Conservation (phyloP, 2,329 filamentous ascomycete genomes). For the Pseudogymnoascus sp. region DNA sequence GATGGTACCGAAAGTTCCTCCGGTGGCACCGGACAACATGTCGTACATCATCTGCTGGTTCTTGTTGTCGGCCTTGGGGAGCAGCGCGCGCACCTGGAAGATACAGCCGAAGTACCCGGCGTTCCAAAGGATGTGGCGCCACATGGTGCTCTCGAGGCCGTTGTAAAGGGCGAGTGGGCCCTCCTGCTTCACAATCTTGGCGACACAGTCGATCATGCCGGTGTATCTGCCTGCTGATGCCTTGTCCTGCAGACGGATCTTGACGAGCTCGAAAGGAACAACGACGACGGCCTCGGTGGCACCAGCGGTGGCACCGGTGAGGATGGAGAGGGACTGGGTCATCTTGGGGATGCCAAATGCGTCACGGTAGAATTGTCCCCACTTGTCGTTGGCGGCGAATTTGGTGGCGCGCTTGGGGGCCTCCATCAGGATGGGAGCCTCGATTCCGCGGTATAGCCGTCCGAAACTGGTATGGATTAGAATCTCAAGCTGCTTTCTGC, state of each 20-base stretch:
- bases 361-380: constrained; percentile 90
- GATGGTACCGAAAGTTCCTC: constrained; percentile 85
- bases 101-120: constrained; percentile 97
- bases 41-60: constrained; percentile 78
- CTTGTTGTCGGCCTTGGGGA: constrained; percentile 79
- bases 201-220: constrained; percentile 72
- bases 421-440: constrained; percentile 95
- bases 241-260: constrained; percentile 95
- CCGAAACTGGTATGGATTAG: constrained; percentile 56
- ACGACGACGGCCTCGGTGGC: constrained; percentile 96
- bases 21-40: constrained; percentile 75
- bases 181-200: constrained; percentile 77
- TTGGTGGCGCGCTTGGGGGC: constrained; percentile 95
- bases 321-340: constrained; percentile 83
- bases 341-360: constrained; percentile 79
- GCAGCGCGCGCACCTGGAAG: constrained; percentile 83
- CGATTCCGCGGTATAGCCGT: constrained; percentile 91
- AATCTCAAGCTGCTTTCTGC: background rate
- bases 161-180: constrained; percentile 89
- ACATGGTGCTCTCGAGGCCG: constrained; percentile 91
- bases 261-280: constrained; percentile 96
- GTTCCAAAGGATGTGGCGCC: constrained; percentile 94
- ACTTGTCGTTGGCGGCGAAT: constrained; percentile 97
- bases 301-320: constrained; percentile 90
- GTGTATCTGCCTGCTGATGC: constrained; percentile 84